Conservation (phyloP, 2,329 filamentous ascomycete species). For the Proliferodiscus dingleyae region DNA sequence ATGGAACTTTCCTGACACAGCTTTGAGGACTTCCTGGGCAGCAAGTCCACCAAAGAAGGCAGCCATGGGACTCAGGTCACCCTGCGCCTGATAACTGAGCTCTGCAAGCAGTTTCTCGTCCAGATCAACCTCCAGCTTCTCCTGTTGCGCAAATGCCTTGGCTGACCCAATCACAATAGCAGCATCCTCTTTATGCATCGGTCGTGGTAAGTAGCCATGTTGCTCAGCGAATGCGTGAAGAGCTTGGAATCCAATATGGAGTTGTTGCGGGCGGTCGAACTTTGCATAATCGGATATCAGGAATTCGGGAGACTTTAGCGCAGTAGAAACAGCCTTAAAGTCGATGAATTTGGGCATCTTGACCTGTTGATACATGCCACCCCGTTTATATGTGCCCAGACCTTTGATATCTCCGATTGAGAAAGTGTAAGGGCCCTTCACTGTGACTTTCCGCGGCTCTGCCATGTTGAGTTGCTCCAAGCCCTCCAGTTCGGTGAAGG, state of each 20-base stretch:
- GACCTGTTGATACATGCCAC: conserved; percentile 89
- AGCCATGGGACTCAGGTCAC: conserved; percentile 87
- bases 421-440: conserved; percentile 96
- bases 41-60: conserved; percentile 92
- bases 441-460: conserved; percentile 83
- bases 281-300: conserved; percentile 95
- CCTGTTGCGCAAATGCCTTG: conserved; percentile 66
- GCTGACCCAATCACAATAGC: conserved; percentile 70
- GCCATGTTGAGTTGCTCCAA: conserved; percentile 83
- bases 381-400: conserved; percentile 80
- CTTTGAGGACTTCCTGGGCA: conserved; percentile 93
- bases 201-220: conserved; percentile 71
- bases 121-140: conserved; percentile 75
- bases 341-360: conserved; percentile 96
- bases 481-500: conserved; percentile 87
- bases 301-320: conserved; percentile 83
- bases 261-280: conserved; percentile 87
- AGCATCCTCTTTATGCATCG: conserved; percentile 82
- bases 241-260: conserved; percentile 90
- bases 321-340: conserved; percentile 74
- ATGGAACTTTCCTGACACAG: conserved; percentile 94
- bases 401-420: conserved; percentile 90
- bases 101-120: conserved; percentile 92
- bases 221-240: conserved; percentile 78
- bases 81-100: conserved; percentile 87